phyloP scores from a whole-genome alignment of 345 rosid species.

The Eucalyptus decipiens region DNA sequence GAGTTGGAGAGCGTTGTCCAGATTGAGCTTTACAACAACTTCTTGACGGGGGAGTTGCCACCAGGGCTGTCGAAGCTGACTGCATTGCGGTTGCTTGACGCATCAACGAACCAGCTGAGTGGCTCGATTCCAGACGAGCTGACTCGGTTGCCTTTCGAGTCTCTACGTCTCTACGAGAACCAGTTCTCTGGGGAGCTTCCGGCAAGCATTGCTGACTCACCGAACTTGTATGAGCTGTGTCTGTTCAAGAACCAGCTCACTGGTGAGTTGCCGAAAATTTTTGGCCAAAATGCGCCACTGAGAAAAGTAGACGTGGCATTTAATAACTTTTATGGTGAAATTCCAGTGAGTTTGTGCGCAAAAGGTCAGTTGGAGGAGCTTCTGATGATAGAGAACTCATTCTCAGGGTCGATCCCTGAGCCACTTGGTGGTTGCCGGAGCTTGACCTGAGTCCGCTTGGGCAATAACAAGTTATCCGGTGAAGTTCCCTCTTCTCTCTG shows the following conservation, averaged over 20 bases:
- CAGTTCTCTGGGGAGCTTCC: constrained; percentile 55
- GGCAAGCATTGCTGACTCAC: constrained; percentile 43
- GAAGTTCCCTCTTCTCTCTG: constrained; percentile 64
- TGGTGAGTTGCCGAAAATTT: constrained; percentile 56
- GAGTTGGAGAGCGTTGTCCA: constrained; percentile 53
- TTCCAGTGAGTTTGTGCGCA: constrained; percentile 56
- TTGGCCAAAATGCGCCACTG: constrained; percentile 71
- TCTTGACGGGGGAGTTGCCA: constrained; percentile 63
- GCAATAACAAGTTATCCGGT: constrained; percentile 59
- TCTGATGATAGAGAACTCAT: constrained; percentile 44
- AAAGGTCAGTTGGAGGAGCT: constrained; percentile 68
- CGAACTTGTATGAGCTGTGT: constrained; percentile 68
- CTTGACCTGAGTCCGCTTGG: constrained; percentile 61
- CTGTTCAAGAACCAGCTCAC: constrained; percentile 53
- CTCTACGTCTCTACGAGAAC: constrained; percentile 80
- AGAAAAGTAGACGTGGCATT: constrained; percentile 65
- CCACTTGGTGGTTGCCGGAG: constrained; percentile 45
- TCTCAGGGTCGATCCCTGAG: constrained; percentile 63
- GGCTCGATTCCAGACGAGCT: constrained; percentile 76
- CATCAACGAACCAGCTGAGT: constrained; percentile 65
- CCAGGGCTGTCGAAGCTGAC: constrained; percentile 46
- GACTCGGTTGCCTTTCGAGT: constrained; percentile 53
- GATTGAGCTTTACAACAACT: constrained; percentile 92
- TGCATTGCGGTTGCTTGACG: constrained; percentile 58
- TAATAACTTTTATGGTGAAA: constrained; percentile 48